Percentiles rank a stretch among this genome's conserved stretches.
phyloP scores from a whole-genome alignment of 1,284 basidiomycete species.

The Leccinum insolens region DNA sequence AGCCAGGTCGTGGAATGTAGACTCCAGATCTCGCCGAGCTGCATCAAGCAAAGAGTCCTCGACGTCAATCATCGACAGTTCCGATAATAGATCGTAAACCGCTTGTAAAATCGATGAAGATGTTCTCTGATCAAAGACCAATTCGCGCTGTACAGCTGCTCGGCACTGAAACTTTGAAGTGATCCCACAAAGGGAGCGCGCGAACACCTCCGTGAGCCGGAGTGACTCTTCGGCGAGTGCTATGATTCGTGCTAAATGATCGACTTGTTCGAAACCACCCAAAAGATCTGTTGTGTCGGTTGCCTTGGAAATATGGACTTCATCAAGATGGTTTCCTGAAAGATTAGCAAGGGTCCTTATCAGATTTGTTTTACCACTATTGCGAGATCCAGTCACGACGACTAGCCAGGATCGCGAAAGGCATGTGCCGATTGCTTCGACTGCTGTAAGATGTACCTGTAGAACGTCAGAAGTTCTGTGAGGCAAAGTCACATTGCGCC shows the following conservation, averaged over 20 bases:
- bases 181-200: constrained; percentile 41
- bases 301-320: constrained; percentile 83
- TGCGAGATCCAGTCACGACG: constrained; percentile 80
- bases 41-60: constrained; percentile 17
- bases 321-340: constrained; percentile 70
- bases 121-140: constrained; percentile 27
- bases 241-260: constrained; percentile 45
- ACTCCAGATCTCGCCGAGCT: constrained; percentile 19
- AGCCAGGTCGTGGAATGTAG: constrained; percentile 19
- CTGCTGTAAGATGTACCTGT: constrained; percentile 64
- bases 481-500: constrained; percentile 45
- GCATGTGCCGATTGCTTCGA: constrained; percentile 81
- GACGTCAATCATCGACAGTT: constrained; percentile 21
- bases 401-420: constrained; percentile 85
- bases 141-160: constrained; percentile 19
- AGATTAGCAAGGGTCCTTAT: constrained; percentile 75
- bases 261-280: constrained; percentile 94
- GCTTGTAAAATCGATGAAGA: constrained; percentile 26
- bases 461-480: constrained; percentile 53
- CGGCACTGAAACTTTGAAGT: constrained; percentile 30
- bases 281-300: constrained; percentile 95
- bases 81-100: constrained; percentile 26
- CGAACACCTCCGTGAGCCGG: constrained; percentile 41
- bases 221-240: constrained; percentile 45
- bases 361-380: constrained; percentile 82